Evolutionary conservation across 345 rosid species (phyloP).

Genomic region (Citrus trifoliata): DNA sequence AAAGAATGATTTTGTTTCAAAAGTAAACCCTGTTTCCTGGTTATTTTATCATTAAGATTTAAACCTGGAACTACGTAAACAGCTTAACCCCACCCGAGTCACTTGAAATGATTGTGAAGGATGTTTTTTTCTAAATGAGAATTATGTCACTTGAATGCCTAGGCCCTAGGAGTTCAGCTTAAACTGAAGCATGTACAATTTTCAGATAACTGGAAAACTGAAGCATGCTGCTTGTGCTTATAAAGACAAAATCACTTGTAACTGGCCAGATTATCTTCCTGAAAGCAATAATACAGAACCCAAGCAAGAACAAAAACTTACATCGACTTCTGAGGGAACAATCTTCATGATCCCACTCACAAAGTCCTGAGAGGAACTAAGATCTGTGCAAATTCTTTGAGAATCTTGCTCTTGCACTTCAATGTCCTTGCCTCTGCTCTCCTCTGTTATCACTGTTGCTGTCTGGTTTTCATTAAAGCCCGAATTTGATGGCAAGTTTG

Average conservation of each 20-base stretch:
- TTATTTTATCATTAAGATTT: neutral
- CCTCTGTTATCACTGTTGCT: conserved; percentile 33
- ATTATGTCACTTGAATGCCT: no score
- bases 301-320: conserved; percentile 37
- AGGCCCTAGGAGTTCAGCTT: no score
- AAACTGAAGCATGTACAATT: neutral
- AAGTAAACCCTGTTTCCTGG: neutral
- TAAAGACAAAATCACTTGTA: neutral
- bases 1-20: neutral
- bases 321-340: conserved; percentile 84
- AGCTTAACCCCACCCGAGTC: neutral
- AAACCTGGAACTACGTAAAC: neutral
- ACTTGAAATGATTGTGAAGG: neutral
- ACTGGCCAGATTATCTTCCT: neutral
- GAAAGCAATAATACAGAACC: neutral
- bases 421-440: conserved; percentile 48
- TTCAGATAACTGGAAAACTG: neutral
- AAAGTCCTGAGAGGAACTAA: conserved; percentile 62
- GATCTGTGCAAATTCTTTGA: conserved; percentile 48
- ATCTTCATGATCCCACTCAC: conserved; percentile 92
- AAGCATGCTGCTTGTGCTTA: neutral
- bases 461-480: conserved; percentile 43
- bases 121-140: no score
- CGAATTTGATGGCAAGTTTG: conserved; percentile 50
- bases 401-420: conserved; percentile 49